Base-by-base conservation (phyloP, 164 flowering plant genomes). In the Litsea cubeba region DNA sequence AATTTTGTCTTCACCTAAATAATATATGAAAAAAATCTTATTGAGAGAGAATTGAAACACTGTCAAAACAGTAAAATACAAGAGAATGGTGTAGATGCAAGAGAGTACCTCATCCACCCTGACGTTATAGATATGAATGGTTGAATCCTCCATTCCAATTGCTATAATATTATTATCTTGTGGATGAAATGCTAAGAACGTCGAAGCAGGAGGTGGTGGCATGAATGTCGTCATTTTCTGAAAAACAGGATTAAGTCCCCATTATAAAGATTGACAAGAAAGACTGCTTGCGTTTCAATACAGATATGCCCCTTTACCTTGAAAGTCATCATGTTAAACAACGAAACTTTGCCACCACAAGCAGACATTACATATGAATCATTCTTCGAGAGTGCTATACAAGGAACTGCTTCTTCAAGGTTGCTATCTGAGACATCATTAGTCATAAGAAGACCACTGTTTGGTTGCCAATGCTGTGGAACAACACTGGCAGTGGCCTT, bases 351-450 rank as follows among this genome's bases (percentile, higher is more conserved):
- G 70, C 99, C 99, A 62, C 99, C 99, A 70, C 85, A 81, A 3
- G 98, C 97, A 18, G 99, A 95, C 94, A 95, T 88, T 65, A 91
- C 96, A 79, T 95, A 95, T 1, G 97, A 95, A 71, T 95, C 99
- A 79, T 95, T 93, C 88, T 93, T 95, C 5, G 99, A 95, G 51
- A 95, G 93, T 54, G 99, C 99, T 65, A 95, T 88, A 86, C 99
- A 95, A 1, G 97, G 95, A 25, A 91, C 90, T 51, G 94, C 92
- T 80, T 95, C 96, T 81, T 95, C 99, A 66, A 82, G 85, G 74
- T 89, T 88, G 79, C 86, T 88, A 80, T 86, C 97, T 78, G 88
- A 28, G 72, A 87, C 81, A 79, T 90, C 98, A 85, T 95, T 95
- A 40, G 85, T 83, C 99, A 93, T 95, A 76, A 87, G 83, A 87